phyloP scores from a whole-genome alignment of 176 grass and related monocot genomes.

The Zoysia pacifica region DNA sequence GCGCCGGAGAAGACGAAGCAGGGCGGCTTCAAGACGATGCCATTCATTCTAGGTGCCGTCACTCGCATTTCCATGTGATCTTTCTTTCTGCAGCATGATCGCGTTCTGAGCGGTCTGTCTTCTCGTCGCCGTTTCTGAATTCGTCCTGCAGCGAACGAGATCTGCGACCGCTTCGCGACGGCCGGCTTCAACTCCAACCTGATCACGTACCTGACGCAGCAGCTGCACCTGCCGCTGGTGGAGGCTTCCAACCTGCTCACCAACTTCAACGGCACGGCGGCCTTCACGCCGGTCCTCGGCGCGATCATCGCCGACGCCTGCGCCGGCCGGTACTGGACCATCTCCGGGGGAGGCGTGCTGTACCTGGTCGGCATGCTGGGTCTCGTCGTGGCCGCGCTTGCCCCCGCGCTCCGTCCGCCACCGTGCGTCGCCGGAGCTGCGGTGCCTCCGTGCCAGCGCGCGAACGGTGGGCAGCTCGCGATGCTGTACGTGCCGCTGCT shows the following conservation, averaged over 20 bases:
- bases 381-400: slow-evolving; percentile 47
- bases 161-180: slow-evolving; percentile 54
- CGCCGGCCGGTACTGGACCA: slow-evolving; percentile 80
- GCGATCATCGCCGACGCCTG: slow-evolving; percentile 76
- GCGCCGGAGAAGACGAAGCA: slow-evolving; percentile 45
- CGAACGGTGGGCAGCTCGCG: slow-evolving; percentile 38
- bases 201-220: slow-evolving; percentile 65
- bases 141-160: slow-evolving; percentile 47
- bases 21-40: slow-evolving; percentile 75
- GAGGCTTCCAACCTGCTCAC: slow-evolving; percentile 59
- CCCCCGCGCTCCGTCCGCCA: slow-evolving; percentile 40
- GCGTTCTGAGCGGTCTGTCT: neutral
- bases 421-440: neutral
- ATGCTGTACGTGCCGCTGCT: slow-evolving; percentile 54
- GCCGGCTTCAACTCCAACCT: slow-evolving; percentile 64
- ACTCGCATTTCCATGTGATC: neutral
- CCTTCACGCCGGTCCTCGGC: slow-evolving; percentile 57
- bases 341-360: slow-evolving; percentile 38
- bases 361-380: slow-evolving; percentile 60
- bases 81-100: neutral
- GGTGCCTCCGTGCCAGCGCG: slow-evolving; percentile 23
- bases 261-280: slow-evolving; percentile 53
- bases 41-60: slow-evolving; percentile 65
- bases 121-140: neutral
- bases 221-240: slow-evolving; percentile 60